Evolutionary conservation across 1,139 yeast species (phyloP).

Genomic region (Sugiyamaella sp.): DNA sequence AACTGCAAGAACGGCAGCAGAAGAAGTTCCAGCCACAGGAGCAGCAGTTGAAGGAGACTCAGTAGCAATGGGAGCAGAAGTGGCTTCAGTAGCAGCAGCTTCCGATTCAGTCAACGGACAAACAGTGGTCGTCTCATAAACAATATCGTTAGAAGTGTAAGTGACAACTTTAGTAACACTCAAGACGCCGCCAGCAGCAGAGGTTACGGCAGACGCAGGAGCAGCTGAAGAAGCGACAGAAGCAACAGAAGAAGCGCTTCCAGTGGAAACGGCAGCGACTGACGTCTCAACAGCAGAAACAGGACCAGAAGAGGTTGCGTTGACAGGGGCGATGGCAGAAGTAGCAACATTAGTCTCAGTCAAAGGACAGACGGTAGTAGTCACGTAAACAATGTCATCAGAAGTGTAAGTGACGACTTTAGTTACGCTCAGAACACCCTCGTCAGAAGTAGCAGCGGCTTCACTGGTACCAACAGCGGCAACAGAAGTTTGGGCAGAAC

Average conservation of each 20-base stretch:
- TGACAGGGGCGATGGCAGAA: constrained; percentile 10
- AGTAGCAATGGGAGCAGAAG: constrained; percentile 8
- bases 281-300: background rate
- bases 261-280: background rate
- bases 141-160: constrained; percentile 5
- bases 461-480: constrained; percentile 8
- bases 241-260: constrained; percentile 6
- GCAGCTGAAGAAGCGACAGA: constrained; percentile 3
- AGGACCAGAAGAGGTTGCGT: constrained; percentile 7
- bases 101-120: constrained; percentile 19
- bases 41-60: constrained; percentile 5
- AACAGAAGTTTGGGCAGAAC: constrained; percentile 16
- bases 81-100: constrained; percentile 15
- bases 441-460: constrained; percentile 3
- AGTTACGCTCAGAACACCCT: constrained; percentile 16
- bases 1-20: constrained; percentile 5
- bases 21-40: constrained; percentile 7
- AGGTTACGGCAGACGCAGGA: background rate
- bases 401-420: constrained; percentile 16
- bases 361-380: constrained; percentile 20
- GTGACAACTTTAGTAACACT: constrained; percentile 11
- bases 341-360: constrained; percentile 16
- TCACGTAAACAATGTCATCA: constrained; percentile 16
- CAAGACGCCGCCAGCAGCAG: constrained; percentile 2
- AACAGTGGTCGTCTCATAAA: constrained; percentile 16